Conservation (phyloP, 108 stramenopile genomes). For the Pseudonitzschia multistriata region DNA sequence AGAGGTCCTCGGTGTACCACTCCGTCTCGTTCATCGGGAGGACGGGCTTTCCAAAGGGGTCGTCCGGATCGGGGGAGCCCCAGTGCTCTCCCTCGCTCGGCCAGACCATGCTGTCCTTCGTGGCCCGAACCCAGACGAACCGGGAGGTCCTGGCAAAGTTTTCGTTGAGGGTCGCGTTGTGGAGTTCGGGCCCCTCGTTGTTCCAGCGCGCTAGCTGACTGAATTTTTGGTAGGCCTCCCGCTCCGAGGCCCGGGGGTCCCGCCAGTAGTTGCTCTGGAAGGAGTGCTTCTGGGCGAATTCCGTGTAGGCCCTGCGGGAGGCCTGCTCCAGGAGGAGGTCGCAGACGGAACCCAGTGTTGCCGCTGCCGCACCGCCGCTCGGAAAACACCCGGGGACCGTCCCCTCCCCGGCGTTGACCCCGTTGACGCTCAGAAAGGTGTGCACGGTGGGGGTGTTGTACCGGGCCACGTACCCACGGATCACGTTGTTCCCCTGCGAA, state of each 20-base stretch:
- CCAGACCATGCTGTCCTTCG: conserved; percentile 70
- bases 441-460: conserved; percentile 75
- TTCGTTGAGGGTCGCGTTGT: conserved; percentile 40
- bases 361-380: background rate
- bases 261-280: conserved; percentile 79
- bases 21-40: conserved; percentile 59
- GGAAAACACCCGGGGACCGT: conserved; percentile 69
- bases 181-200: conserved; percentile 48
- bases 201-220: conserved; percentile 70
- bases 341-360: conserved; percentile 37
- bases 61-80: conserved; percentile 54
- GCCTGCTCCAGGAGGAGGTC: conserved; percentile 62
- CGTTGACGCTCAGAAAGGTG: conserved; percentile 71
- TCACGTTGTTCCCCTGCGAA: conserved; percentile 74
- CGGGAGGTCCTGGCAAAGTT: conserved; percentile 53
- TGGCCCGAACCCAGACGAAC: conserved; percentile 69
- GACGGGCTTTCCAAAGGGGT: conserved; percentile 42
- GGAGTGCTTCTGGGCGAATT: conserved; percentile 54
- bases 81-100: conserved; percentile 79
- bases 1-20: conserved; percentile 66
- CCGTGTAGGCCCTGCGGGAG: conserved; percentile 56
- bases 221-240: conserved; percentile 41
- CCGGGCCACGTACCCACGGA: conserved; percentile 68
- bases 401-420: conserved; percentile 69
- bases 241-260: conserved; percentile 39